Evolutionary conservation across 305 asterid genomes (phyloP), one percentile per base, ranked within the genome.

Genomic region (Nicotiana rustica): DNA sequence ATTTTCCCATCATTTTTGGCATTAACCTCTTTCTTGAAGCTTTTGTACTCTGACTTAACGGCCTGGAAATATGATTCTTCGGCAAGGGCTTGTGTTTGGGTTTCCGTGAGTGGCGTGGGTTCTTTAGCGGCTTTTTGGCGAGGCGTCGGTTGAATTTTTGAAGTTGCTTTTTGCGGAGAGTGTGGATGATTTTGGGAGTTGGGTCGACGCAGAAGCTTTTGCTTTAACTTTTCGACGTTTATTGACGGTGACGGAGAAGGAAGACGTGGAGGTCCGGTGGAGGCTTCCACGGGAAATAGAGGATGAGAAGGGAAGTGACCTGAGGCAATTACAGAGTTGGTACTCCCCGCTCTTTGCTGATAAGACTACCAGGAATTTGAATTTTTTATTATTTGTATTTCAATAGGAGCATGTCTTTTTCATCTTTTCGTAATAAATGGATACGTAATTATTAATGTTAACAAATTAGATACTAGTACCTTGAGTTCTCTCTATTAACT

Each of bases 121-220:
- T 86, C 85, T 85, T 92, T 92, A 85, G 93, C 80, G 82, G 88
- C 71, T 68, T 84, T 89, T 93, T 93, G 88, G 97, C 86, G 29
- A 84, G 84, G 35, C 95, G 94, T 90, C 99, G 97, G 86, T 93
- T 90, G 91, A 82, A 75, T 85, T 92, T 95, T 60, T 92, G 99
- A 71, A 90, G 88, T 81, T 93, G 90, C 85, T 96, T 96, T 80
- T 92, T 94, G 89, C 95, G 97, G 88, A 96, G 89, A 4, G 86
- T 90, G 93, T 96, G 98, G 80, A 94, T 87, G 79, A 93, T 91
- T 89, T 87, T 94, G 82, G 99, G 98, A 38, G 95, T 96, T 65
- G 98, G 97, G 18, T 73, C 83, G 31, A 96, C 90, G 83, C 64
- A 87, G 84, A 69, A 94, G 97, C 19, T 85, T 90, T 35, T 83